Percentiles rank a stretch among this genome's conserved stretches.
Evolutionary conservation across 495 filamentous ascomycete species (phyloP).

Genomic region (Daldinia caldariorum): DNA sequence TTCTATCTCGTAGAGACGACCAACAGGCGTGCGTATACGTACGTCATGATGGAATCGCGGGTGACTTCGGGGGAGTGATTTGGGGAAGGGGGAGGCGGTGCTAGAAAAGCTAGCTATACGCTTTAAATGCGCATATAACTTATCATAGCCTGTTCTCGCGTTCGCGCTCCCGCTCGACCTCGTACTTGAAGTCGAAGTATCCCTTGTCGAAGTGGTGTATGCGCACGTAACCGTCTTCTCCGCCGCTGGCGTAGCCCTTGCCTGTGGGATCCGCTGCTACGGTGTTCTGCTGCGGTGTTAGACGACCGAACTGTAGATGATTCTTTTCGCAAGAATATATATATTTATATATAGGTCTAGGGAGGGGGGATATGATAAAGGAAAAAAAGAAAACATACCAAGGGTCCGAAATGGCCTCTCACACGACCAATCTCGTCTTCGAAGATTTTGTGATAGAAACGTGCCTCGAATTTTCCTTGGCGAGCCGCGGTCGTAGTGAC

Average conservation of each 20-base stretch:
- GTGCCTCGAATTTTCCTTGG: constrained; percentile 98
- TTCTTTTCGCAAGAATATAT: no score
- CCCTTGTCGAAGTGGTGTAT: constrained; percentile 98
- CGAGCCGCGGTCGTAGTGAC: constrained; percentile 94
- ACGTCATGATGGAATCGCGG: not conserved
- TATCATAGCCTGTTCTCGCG: constrained; percentile 49
- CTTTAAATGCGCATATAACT: constrained; percentile 5
- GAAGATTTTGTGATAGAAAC: constrained; percentile 99
- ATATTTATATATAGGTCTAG: no score
- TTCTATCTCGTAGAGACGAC: not conserved
- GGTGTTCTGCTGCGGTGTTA: constrained; percentile 53
- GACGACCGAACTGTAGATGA: not conserved
- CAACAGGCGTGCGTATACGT: not conserved
- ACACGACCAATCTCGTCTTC: constrained; percentile 98
- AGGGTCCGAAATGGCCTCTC: constrained; percentile 93
- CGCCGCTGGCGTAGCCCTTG: constrained; percentile 89
- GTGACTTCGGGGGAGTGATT: not conserved
- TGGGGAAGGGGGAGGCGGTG: not conserved
- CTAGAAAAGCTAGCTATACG: not conserved
- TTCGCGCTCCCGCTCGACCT: constrained; percentile 81
- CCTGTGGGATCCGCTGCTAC: constrained; percentile 90
- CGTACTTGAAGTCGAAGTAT: constrained; percentile 98
- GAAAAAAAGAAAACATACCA: constrained; percentile 66
- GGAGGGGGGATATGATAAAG: not conserved
- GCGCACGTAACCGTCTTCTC: constrained; percentile 98